A percentile compares a stretch with the other conserved stretches of the same genome.
Evolutionary conservation across 306 rosid genomes (phyloP).

Genomic region (Oxytropis ochrocephala): DNA sequence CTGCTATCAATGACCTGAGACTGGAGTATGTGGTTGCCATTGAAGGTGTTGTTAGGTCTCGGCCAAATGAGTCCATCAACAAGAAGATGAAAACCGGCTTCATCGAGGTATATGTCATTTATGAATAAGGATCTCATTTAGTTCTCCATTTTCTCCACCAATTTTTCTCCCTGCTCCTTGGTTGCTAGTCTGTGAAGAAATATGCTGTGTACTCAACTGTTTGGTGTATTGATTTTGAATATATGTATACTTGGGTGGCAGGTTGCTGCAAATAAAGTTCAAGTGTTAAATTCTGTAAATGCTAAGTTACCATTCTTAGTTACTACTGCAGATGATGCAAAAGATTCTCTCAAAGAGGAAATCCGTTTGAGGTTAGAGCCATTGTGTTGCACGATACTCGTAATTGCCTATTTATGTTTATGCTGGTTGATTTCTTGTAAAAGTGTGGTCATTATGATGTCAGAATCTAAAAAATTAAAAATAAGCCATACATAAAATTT

Average conservation of each 20-base stretch:
- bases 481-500: too few species aligned
- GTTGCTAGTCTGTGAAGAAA: constrained; percentile 1
- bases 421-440: neutral
- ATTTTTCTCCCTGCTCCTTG: neutral
- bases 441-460: neutral
- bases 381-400: neutral
- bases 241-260: constrained; percentile 24
- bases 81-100: constrained; percentile 80
- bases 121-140: neutral
- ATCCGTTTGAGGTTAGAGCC: constrained; percentile 71
- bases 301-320: constrained; percentile 75
- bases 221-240: neutral
- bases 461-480: neutral
- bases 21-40: constrained; percentile 86
- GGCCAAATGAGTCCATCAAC: constrained; percentile 77
- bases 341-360: constrained; percentile 81
- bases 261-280: constrained; percentile 85
- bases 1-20: constrained; percentile 54
- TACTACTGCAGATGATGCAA: constrained; percentile 76
- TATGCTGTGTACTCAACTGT: neutral
- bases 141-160: neutral
- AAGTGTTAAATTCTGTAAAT: constrained; percentile 67
- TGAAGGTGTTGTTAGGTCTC: constrained; percentile 72
- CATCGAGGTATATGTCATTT: constrained; percentile 49
- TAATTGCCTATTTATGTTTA: neutral